phyloP scores from a whole-genome alignment of 257 asterid species.

The Paraleonurus japonicus region DNA sequence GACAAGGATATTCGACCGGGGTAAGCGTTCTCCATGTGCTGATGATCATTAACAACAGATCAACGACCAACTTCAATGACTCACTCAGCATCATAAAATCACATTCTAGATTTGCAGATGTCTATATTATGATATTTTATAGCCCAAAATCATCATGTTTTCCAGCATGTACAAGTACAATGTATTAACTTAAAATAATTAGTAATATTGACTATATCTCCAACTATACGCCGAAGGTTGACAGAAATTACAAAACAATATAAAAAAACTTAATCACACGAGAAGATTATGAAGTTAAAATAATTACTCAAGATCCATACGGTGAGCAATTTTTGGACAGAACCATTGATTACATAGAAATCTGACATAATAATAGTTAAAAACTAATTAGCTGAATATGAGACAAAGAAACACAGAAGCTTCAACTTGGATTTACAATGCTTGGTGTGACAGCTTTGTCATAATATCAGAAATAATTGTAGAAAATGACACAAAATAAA shows the following conservation, averaged over 20 bases:
- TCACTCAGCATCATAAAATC: not conserved
- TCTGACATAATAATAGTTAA: not conserved
- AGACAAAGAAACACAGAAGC: slow-evolving; percentile 20
- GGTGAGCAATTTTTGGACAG: not conserved
- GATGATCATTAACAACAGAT: slow-evolving; percentile 20
- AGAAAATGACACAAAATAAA: not conserved
- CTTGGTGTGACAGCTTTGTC: slow-evolving; percentile 23
- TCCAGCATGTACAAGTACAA: not conserved
- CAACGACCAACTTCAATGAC: slow-evolving; percentile 13
- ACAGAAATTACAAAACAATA: not conserved
- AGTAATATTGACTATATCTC: not conserved
- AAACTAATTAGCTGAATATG: slow-evolving; percentile 2
- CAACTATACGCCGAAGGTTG: slow-evolving; percentile 8
- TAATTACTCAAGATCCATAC: not conserved
- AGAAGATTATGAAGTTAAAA: not conserved
- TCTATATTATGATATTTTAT: not conserved
- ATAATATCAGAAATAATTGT: slow-evolving; percentile 13
- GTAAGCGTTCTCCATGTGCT: slow-evolving; percentile 98
- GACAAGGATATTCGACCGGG: slow-evolving; percentile 84
- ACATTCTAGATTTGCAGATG: not conserved
- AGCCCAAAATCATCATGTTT: not conserved
- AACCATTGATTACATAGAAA: not conserved
- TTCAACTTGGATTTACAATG: not conserved
- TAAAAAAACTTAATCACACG: not conserved
- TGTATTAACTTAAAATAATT: not conserved